Percentiles rank a stretch among this genome's conserved stretches.
Evolutionary conservation across 257 asterid genomes (phyloP).

Genomic region (Euphrasia confusa): DNA sequence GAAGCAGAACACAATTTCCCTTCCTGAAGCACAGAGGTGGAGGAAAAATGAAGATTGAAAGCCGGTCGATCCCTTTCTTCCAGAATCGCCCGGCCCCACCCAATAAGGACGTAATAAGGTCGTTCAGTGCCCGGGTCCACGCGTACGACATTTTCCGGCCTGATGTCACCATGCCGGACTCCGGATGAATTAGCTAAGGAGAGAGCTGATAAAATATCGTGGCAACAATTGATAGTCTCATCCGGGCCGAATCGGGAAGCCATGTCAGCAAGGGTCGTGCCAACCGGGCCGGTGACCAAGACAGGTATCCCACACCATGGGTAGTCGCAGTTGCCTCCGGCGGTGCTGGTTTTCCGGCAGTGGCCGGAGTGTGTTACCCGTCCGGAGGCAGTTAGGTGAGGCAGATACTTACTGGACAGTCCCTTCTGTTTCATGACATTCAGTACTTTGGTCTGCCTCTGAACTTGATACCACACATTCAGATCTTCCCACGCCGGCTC

Average conservation of each 20-base stretch:
- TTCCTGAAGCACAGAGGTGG: constrained; percentile 93
- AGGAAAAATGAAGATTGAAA: constrained; percentile 84
- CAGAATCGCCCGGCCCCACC: constrained; percentile 97
- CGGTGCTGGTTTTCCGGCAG: constrained; percentile 51
- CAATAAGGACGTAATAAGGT: constrained; percentile 61
- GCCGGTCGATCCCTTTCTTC: constrained; percentile 96
- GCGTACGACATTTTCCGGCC: constrained; percentile 77
- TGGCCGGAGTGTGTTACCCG: constrained; percentile 80
- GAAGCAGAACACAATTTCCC: constrained; percentile 94
- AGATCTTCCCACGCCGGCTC: constrained; percentile 99
- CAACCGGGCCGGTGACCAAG: constrained; percentile 79
- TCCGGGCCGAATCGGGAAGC: constrained; percentile 58
- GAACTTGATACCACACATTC: constrained; percentile 94
- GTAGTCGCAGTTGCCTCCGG: constrained; percentile 63
- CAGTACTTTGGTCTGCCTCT: constrained; percentile 92
- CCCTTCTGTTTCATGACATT: constrained; percentile 82
- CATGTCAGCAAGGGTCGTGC: constrained; percentile 69
- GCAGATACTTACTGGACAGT: constrained; percentile 71
- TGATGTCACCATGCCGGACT: constrained; percentile 85
- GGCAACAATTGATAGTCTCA: constrained; percentile 90
- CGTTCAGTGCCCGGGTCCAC: constrained; percentile 51
- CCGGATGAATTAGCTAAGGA: constrained; percentile 67
- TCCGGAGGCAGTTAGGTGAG: constrained; percentile 71
- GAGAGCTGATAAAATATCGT: constrained; percentile 85
- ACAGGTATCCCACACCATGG: constrained; percentile 90